These are phyloP conservation scores for Wallacemonas collosoma DNA, from an alignment of 208 protist species.

Conservation along the genomic window DNA sequence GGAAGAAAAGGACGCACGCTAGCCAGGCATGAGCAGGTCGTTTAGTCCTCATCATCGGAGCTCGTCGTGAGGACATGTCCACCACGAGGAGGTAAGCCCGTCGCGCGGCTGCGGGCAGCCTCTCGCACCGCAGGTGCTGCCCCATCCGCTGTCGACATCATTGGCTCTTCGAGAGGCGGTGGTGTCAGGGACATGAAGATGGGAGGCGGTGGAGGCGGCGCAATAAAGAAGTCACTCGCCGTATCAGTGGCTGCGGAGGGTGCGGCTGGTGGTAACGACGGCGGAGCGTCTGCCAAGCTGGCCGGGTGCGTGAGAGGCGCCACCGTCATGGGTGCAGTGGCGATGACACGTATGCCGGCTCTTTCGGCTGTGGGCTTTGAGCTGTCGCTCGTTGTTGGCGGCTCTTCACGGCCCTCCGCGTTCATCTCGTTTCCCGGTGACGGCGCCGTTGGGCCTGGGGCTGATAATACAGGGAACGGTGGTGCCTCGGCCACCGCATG, in stretches of 20 bases:
- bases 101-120: not conserved
- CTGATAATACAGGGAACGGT: too few relatives aligned
- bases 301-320: too few relatives aligned
- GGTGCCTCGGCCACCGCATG: too few relatives aligned
- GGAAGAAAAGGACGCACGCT: too few relatives aligned
- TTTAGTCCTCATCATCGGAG: not conserved
- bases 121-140: not conserved
- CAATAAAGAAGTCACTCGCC: conserved; percentile 8
- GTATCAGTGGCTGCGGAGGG: not conserved
- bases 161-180: conserved; percentile 9
- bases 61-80: not conserved
- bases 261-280: not conserved
- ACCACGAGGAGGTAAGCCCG: not conserved
- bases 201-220: not conserved
- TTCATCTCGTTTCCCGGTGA: too few relatives aligned
- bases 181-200: not conserved
- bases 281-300: not conserved
- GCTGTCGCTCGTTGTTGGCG: too few relatives aligned
- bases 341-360: too few relatives aligned
- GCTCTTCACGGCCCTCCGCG: too few relatives aligned
- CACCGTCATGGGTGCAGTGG: too few relatives aligned
- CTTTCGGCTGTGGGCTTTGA: too few relatives aligned
- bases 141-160: not conserved
- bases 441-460: too few relatives aligned
- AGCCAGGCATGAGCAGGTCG: too few relatives aligned